Evolutionary conservation across 1,284 basidiomycete species (phyloP).

Genomic region (Lentinula novae-zelandiae): DNA sequence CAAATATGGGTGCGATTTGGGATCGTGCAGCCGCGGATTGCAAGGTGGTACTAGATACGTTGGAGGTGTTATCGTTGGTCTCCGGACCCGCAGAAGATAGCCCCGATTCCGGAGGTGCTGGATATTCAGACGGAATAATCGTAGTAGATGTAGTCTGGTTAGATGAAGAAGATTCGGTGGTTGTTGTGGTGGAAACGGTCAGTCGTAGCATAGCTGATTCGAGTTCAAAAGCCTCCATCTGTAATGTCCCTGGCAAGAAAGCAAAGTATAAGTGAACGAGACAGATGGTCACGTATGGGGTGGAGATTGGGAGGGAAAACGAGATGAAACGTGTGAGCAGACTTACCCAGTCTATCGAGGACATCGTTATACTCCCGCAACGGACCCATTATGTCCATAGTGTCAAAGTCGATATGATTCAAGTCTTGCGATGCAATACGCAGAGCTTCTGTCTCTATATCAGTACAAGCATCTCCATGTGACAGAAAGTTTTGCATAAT

Average conservation of each 20-base stretch:
- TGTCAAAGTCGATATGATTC: slow-evolving; percentile 20
- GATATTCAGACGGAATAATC: not conserved
- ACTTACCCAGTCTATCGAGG: slow-evolving; percentile 36
- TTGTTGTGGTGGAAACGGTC: slow-evolving; percentile 16
- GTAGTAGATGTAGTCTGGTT: not conserved
- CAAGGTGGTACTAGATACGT: not conserved
- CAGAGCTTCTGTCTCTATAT: slow-evolving; percentile 36
- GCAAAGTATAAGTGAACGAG: not conserved
- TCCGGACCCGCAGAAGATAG: not conserved
- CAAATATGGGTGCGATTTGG: slow-evolving; percentile 35
- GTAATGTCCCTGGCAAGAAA: slow-evolving; percentile 26
- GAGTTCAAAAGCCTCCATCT: slow-evolving; percentile 30
- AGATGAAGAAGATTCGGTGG: slow-evolving; percentile 4
- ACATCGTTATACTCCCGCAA: slow-evolving; percentile 34
- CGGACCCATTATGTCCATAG: slow-evolving; percentile 26
- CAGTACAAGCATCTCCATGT: slow-evolving; percentile 37
- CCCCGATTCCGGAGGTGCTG: not conserved
- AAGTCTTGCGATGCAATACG: slow-evolving; percentile 30
- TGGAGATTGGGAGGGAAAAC: not conserved
- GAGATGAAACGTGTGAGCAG: not conserved
- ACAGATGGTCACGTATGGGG: not conserved
- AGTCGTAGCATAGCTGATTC: slow-evolving; percentile 33
- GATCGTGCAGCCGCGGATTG: slow-evolving; percentile 22
- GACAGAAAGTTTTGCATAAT: slow-evolving; percentile 41
- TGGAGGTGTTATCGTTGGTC: not conserved